Conservation (phyloP, 306 rosid genomes). For the Glycine latifolia region DNA sequence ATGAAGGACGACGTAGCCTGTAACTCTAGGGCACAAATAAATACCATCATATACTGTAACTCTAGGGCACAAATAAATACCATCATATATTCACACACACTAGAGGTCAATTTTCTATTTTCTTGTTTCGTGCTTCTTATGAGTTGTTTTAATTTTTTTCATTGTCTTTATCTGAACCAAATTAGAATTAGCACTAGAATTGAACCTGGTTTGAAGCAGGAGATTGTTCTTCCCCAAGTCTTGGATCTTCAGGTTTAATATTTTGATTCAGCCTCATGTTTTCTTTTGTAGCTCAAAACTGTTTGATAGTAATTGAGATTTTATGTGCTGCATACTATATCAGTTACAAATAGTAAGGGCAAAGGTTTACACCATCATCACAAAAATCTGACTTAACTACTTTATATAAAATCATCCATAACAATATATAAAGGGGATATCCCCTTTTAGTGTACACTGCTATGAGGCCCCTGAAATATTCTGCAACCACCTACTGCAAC, state of each 20-base stretch:
- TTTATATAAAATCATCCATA: background rate
- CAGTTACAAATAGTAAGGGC: background rate
- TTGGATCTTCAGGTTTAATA: conserved; percentile 69
- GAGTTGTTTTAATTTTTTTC: background rate
- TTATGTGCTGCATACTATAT: background rate
- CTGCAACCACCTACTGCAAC: too few relatives aligned
- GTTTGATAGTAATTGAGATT: conserved; percentile 27
- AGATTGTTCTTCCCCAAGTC: conserved; percentile 77
- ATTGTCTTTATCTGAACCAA: conserved; percentile 21
- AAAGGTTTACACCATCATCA: background rate
- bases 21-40: conserved; percentile 1
- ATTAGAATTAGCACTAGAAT: conserved; percentile 75
- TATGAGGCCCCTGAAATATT: too few relatives aligned
- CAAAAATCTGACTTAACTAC: background rate
- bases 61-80: conserved; percentile 7
- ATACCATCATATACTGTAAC: background rate
- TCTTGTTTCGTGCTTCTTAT: background rate
- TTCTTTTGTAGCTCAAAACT: background rate
- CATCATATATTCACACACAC: background rate
- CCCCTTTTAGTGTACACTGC: too few relatives aligned
- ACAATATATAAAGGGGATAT: background rate
- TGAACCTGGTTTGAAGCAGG: conserved; percentile 77
- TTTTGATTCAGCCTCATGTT: conserved; percentile 21
- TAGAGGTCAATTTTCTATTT: conserved; percentile 10
- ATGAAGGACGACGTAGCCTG: conserved; percentile 25